A percentile compares a stretch with the other conserved stretches of the same genome.
Evolutionary conservation across 2,329 filamentous ascomycete genomes (phyloP).

Genomic region (Scedosporium aurantiacum): DNA sequence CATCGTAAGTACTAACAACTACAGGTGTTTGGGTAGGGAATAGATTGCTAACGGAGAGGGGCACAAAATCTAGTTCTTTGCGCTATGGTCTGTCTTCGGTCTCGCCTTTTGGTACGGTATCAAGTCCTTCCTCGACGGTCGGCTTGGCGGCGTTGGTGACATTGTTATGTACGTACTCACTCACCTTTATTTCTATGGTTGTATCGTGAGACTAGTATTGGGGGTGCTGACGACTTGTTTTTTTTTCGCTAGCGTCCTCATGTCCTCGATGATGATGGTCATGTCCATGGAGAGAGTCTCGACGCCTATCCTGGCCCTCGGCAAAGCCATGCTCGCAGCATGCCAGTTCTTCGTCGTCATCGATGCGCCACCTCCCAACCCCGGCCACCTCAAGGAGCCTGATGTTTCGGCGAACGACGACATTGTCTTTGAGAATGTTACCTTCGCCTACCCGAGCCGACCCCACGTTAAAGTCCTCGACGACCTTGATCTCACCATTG

Average conservation of each 20-base stretch:
- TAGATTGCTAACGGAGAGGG: not conserved
- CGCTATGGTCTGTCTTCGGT: constrained; percentile 39
- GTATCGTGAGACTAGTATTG: not conserved
- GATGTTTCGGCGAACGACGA: constrained; percentile 27
- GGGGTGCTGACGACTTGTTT: constrained; percentile 8
- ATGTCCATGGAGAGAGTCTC: constrained; percentile 46
- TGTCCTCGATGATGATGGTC: constrained; percentile 48
- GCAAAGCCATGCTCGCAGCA: constrained; percentile 46
- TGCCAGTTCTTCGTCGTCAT: constrained; percentile 47
- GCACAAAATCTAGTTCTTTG: constrained; percentile 33
- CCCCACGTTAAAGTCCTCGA: constrained; percentile 54
- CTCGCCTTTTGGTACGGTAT: constrained; percentile 54
- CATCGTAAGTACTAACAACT: constrained; percentile 21
- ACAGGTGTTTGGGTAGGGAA: not conserved
- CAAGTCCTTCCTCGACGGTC: constrained; percentile 34
- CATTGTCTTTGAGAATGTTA: constrained; percentile 47
- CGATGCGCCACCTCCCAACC: constrained; percentile 30
- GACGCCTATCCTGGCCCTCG: constrained; percentile 45
- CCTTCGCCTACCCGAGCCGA: constrained; percentile 63
- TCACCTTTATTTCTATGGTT: too few species aligned
- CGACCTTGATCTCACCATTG: constrained; percentile 43
- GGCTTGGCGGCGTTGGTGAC: constrained; percentile 36
- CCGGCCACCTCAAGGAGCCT: constrained; percentile 23
- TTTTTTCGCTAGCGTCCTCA: constrained; percentile 27
- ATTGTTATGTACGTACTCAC: constrained; percentile 38